These are phyloP conservation scores for Neofusicoccum kwambonambiense DNA, from an alignment of 2,329 filamentous ascomycete genomes.

Conservation along the genomic window DNA sequence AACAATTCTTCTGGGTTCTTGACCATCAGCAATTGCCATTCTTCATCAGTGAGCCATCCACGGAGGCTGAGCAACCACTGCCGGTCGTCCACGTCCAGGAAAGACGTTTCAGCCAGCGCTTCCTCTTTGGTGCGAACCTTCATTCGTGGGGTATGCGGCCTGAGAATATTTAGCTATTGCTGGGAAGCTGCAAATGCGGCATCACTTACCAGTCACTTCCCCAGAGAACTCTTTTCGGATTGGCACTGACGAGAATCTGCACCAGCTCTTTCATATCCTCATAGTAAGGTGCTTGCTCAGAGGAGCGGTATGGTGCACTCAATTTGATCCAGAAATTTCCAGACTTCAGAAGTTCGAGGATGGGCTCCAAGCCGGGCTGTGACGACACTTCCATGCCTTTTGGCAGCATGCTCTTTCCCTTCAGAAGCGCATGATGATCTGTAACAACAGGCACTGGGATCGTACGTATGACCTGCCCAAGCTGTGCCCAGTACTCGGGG, in stretches of 20 bases:
- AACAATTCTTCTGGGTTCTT: no score
- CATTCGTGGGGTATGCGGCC: slow-evolving; percentile 42
- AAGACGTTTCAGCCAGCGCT: slow-evolving; percentile 34
- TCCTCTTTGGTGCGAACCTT: slow-evolving; percentile 35
- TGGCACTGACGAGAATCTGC: slow-evolving; percentile 32
- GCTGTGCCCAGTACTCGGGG: slow-evolving; percentile 29
- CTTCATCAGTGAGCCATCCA: no score
- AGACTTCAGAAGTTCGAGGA: slow-evolving; percentile 31
- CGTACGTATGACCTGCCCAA: slow-evolving; percentile 25
- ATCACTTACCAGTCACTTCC: slow-evolving; percentile 38
- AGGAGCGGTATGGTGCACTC: slow-evolving; percentile 40
- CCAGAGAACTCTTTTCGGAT: slow-evolving; percentile 36
- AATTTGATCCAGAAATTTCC: slow-evolving; percentile 40
- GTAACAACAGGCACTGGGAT: slow-evolving; percentile 25
- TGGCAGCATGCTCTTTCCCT: slow-evolving; percentile 34
- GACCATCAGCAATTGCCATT: no score
- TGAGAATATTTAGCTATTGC: neutral
- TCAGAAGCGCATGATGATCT: slow-evolving; percentile 40
- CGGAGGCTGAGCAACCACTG: no score
- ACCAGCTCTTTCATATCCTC: slow-evolving; percentile 34
- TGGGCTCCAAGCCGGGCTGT: slow-evolving; percentile 32
- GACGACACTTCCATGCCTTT: slow-evolving; percentile 23
- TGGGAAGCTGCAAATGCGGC: neutral
- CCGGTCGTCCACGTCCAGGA: no score
- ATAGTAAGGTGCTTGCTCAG: slow-evolving; percentile 31